phyloP scores from a whole-genome alignment of 2,329 filamentous ascomycete genomes.

The Ploettnerulaceae sp. region DNA sequence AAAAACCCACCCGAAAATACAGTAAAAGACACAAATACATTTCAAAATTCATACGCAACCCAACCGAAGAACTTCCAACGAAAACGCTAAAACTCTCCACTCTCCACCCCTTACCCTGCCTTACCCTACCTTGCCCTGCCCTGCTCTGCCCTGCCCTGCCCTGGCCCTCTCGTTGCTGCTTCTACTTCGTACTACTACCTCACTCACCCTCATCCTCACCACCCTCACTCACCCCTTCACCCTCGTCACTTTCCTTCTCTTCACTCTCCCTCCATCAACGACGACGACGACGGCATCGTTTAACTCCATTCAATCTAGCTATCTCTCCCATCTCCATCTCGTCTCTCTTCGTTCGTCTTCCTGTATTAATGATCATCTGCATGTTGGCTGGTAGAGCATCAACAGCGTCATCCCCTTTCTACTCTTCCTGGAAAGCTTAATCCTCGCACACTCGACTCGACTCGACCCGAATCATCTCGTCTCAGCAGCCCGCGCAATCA shows the following conservation, averaged over 20 bases:
- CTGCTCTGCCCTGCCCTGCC: background rate
- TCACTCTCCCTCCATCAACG: slow-evolving; percentile 4
- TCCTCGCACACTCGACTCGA: slow-evolving; percentile 14
- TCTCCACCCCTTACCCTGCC: background rate
- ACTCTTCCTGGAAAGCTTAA: slow-evolving; percentile 18
- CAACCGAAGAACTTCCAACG: background rate
- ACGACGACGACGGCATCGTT: background rate
- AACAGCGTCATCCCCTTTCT: slow-evolving; percentile 5
- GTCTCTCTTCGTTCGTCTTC: slow-evolving; percentile 6
- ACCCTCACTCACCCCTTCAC: too few species aligned
- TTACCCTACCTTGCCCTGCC: background rate
- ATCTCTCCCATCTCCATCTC: slow-evolving; percentile 4
- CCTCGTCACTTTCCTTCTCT: background rate
- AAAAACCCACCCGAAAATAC: too few species aligned
- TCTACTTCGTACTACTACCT: background rate
- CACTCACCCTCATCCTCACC: slow-evolving; percentile 3
- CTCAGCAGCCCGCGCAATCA: slow-evolving; percentile 7
- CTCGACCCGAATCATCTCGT: slow-evolving; percentile 5
- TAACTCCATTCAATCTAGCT: background rate
- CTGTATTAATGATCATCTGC: slow-evolving; percentile 26
- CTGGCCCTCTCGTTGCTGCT: background rate
- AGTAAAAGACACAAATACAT: too few species aligned
- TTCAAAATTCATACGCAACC: slow-evolving; percentile 2
- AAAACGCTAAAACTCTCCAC: slow-evolving; percentile 2
- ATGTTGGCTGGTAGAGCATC: slow-evolving; percentile 13